Conservation (phyloP, 2,329 filamentous ascomycete genomes). For the Fusarium anthophilum region DNA sequence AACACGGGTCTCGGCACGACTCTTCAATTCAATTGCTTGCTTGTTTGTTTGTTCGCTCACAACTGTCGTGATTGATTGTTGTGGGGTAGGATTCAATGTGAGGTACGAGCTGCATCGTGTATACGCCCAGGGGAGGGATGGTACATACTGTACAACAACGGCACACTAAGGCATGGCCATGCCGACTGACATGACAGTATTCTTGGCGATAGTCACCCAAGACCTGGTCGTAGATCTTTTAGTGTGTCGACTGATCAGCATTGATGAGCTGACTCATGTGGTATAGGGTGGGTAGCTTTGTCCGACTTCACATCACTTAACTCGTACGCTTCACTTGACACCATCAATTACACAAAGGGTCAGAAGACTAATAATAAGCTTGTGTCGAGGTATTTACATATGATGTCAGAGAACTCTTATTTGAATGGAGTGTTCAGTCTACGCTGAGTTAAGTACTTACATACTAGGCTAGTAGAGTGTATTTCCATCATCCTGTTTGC, state of each 20-base stretch:
- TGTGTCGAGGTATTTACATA: neutral
- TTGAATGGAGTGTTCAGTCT: no score
- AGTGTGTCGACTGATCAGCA: neutral
- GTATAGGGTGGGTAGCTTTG: slow-evolving; percentile 6
- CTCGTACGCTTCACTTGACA: neutral
- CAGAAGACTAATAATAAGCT: neutral
- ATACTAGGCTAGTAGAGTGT: accelerated
- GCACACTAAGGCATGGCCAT: neutral
- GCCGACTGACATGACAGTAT: neutral
- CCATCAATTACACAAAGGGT: neutral
- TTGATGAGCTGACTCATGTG: neutral
- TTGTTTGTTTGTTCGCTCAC: neutral
- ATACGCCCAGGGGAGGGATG: neutral
- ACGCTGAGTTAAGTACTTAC: neutral
- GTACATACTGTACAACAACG: neutral
- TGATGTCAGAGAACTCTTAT: neutral
- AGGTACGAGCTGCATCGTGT: neutral
- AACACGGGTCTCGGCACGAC: slow-evolving; percentile 1
- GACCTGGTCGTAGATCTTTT: slow-evolving; percentile 8
- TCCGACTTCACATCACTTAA: neutral
- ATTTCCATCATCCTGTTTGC: neutral
- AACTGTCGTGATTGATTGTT: neutral
- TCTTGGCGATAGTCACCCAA: slow-evolving; percentile 8
- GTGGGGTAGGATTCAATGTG: neutral
- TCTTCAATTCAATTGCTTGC: neutral